These are phyloP conservation scores for Talaromyces marneffei DNA, from an alignment of 2,329 filamentous ascomycete genomes.

Conservation along the genomic window DNA sequence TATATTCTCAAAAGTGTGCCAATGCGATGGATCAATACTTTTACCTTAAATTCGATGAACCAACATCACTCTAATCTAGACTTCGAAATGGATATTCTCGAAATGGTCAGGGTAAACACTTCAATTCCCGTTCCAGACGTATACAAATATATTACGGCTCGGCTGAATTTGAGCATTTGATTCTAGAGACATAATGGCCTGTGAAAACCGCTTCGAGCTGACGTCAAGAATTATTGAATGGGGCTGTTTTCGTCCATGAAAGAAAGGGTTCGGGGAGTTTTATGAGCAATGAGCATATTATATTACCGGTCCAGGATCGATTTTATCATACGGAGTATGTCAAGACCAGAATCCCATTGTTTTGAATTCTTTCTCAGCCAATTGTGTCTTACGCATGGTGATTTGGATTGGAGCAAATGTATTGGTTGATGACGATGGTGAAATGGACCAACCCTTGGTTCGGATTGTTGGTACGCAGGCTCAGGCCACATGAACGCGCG, in stretches of 20 bases:
- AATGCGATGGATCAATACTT: no score
- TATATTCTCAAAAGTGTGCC: no score
- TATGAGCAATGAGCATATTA: not conserved
- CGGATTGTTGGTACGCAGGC: not conserved
- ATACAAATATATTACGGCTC: not conserved
- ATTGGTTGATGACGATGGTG: not conserved
- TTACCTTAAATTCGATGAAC: no score
- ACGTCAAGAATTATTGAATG: not conserved
- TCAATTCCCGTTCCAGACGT: not conserved
- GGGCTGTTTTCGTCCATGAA: not conserved
- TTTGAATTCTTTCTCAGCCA: not conserved
- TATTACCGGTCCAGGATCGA: no score
- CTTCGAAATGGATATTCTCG: not conserved
- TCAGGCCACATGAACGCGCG: not conserved
- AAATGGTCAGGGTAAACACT: not conserved
- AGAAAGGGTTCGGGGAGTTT: not conserved
- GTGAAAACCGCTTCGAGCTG: not conserved
- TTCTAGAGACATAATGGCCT: not conserved
- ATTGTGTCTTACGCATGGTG: not conserved
- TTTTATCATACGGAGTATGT: no score
- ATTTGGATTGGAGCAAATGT: not conserved
- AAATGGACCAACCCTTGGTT: no score
- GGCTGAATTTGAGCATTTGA: not conserved
- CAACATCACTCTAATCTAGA: not conserved
- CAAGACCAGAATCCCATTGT: no score